Base-by-base conservation (phyloP, 805 yeast genomes). In the Spencermartinsiella europaea region DNA sequence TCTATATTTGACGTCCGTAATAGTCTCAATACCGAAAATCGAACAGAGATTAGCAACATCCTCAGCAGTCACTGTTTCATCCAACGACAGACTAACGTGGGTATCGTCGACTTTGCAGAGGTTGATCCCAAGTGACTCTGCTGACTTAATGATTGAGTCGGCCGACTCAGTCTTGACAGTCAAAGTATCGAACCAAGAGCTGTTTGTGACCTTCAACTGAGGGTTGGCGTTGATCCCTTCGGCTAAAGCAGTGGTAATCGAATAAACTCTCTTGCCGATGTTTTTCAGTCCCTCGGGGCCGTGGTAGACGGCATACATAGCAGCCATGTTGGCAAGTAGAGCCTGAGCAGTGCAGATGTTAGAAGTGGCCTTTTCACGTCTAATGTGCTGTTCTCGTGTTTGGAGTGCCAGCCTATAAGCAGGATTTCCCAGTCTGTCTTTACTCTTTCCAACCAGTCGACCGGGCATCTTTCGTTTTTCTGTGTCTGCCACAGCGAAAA, bases 341-440 rank as follows among this genome's bases (percentile, higher is more conserved):
- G 97, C 97, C 72, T 93, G 99, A 5, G 99, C 96, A 16, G 99
- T 93, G 71, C 99, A 93, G 49, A 93, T 93, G 65, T 93, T 93
- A 25, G 96, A 88, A 16, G 99, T 93, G 14, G 99, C 99, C 69
- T 86, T 90, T 65, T 93, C 99, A 66, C 99, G 80, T 67, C 90
- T 86, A 63, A 93, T 93, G 66, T 93, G 99, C 66, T 93, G 99
- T 67, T 93, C 99, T 70, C 99, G 84, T 3, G 99, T 93, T 72
- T 93, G 99, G 56, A 93, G 75, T 3, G 99, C 98, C 57, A 93
- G 74, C 65, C 99, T 79, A 51, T 83, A 75, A 2, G 97, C 98
- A n/a, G 76, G 78, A 54, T 85, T 80, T 17, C 96, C 97, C 44
- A 90, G 71, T 61, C 98, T 77, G 65, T 91, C 99, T 64, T 86